phyloP scores from a whole-genome alignment of 2,329 filamentous ascomycete species.

The Apiospora marii region DNA sequence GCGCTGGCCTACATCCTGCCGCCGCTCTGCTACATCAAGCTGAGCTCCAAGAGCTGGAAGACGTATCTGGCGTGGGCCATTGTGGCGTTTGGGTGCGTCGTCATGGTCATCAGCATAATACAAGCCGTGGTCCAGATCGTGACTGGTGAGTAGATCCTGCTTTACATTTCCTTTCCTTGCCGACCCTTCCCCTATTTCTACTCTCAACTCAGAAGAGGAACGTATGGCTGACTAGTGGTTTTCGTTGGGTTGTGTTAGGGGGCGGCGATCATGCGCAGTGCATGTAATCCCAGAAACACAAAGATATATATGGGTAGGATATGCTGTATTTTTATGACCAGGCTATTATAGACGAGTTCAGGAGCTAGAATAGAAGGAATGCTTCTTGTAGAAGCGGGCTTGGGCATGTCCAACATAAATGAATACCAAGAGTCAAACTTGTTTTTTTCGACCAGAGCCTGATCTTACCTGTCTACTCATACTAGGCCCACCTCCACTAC shows the following conservation, averaged over 20 bases:
- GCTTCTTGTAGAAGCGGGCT: not conserved
- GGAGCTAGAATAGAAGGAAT: constrained; percentile 6
- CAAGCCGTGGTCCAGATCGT: constrained; percentile 76
- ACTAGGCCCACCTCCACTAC: constrained; percentile 8
- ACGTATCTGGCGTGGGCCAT: constrained; percentile 75
- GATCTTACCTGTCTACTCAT: not conserved
- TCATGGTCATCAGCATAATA: constrained; percentile 82
- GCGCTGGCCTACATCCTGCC: constrained; percentile 95
- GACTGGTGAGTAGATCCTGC: constrained; percentile 47
- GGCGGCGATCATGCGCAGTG: constrained; percentile 12
- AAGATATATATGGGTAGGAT: constrained; percentile 22
- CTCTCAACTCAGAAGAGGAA: not conserved
- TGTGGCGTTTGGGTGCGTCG: constrained; percentile 80
- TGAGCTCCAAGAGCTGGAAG: constrained; percentile 79
- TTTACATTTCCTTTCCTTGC: not conserved
- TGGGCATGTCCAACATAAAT: constrained; percentile 1
- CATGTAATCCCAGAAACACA: constrained; percentile 10
- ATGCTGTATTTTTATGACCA: constrained; percentile 26
- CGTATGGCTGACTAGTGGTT: not conserved
- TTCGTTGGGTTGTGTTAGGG: not conserved
- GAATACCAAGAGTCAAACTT: not conserved
- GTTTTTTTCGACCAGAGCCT: not conserved
- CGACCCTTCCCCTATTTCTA: not conserved
- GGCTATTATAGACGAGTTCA: not conserved
- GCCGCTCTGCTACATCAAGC: constrained; percentile 92